A percentile compares a stretch with the other conserved stretches of the same genome.
phyloP scores from a whole-genome alignment of 208 protist genomes.

The Naegleria lovaniensis region DNA sequence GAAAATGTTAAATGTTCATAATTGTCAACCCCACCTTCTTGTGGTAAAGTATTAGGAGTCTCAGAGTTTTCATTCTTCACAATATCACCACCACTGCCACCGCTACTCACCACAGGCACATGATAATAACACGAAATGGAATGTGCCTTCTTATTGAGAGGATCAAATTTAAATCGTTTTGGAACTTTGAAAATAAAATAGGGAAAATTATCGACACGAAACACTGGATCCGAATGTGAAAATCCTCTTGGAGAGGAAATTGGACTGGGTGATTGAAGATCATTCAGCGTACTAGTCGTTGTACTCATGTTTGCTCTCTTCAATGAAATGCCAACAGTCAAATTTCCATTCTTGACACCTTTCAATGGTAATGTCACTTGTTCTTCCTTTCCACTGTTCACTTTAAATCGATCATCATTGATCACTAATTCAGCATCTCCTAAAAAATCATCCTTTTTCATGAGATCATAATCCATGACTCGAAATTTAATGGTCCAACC shows the following conservation, averaged over 20 bases:
- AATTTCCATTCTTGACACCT: neutral
- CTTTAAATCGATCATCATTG: neutral
- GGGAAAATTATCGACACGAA: neutral
- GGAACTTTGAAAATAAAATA: neutral
- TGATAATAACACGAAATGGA: neutral
- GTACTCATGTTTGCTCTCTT: neutral
- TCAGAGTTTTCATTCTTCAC: too few species aligned
- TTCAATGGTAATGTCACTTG: neutral
- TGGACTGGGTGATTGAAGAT: too few species aligned
- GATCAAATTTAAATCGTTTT: neutral
- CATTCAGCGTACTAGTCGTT: neutral
- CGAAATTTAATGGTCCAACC: neutral
- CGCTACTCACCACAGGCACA: too few species aligned
- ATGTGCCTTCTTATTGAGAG: neutral
- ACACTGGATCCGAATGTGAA: neutral
- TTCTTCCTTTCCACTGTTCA: neutral
- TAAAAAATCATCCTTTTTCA: neutral
- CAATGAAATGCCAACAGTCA: neutral
- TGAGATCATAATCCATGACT: neutral
- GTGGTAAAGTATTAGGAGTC: too few species aligned
- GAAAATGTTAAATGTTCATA: neutral
- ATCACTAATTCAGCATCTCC: neutral
- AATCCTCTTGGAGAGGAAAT: neutral
- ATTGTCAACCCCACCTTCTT: neutral
- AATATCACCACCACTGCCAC: too few species aligned